Conservation (phyloP, 768 basidiomycete genomes). For the Mrakia hoshinonis region DNA sequence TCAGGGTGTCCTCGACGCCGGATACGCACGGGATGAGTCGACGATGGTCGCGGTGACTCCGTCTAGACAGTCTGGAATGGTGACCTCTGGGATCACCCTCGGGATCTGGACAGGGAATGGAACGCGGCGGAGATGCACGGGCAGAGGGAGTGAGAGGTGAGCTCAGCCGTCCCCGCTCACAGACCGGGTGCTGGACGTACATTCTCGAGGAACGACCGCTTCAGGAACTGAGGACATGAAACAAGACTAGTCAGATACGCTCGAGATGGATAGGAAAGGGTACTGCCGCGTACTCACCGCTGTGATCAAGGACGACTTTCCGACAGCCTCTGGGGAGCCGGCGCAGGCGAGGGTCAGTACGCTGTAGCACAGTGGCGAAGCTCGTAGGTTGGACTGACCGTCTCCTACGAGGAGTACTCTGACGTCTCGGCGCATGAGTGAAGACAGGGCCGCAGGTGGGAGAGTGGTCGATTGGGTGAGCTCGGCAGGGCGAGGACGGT, state of each 20-base stretch:
- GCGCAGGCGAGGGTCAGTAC: neutral
- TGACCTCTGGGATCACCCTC: slow-evolving; percentile 90
- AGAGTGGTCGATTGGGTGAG: neutral
- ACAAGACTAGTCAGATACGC: neutral
- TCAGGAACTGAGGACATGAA: slow-evolving; percentile 49
- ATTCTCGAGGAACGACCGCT: slow-evolving; percentile 84
- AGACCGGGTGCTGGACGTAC: too few relatives aligned
- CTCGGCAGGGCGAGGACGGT: neutral
- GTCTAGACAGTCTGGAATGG: slow-evolving; percentile 94
- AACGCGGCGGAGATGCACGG: neutral
- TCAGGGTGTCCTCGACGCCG: too few relatives aligned
- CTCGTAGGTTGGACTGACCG: slow-evolving; percentile 49
- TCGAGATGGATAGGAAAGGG: neutral
- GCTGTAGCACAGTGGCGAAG: neutral
- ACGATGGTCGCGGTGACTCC: slow-evolving; percentile 97
- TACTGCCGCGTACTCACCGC: slow-evolving; percentile 44
- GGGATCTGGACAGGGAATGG: slow-evolving; percentile 57
- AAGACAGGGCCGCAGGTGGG: neutral
- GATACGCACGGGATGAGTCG: slow-evolving; percentile 77
- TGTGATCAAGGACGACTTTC: slow-evolving; percentile 94
- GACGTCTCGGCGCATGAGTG: slow-evolving; percentile 66
- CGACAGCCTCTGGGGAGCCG: slow-evolving; percentile 70
- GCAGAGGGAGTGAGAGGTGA: slow-evolving; percentile 2
- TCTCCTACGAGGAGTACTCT: slow-evolving; percentile 89
- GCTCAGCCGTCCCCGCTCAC: neutral